Percentiles rank a stretch among this genome's conserved stretches.
phyloP scores from a whole-genome alignment of 257 asterid genomes.

The Lycium barbarum region DNA sequence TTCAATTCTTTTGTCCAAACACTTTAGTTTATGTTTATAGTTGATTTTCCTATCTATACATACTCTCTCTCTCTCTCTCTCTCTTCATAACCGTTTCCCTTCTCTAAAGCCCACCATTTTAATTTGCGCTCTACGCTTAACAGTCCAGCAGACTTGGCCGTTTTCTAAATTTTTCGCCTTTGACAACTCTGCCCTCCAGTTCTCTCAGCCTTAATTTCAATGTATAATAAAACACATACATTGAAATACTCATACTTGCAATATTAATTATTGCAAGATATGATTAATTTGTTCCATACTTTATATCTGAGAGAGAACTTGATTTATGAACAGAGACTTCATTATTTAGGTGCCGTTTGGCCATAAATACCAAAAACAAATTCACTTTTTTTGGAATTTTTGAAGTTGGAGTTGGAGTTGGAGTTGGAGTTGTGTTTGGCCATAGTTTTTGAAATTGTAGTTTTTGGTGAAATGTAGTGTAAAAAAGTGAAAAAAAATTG shows the following conservation, averaged over 20 bases:
- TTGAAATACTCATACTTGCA: background rate
- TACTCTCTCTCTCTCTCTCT: background rate
- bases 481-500: too few relatives aligned
- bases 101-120: background rate
- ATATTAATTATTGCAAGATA: conserved; percentile 13
- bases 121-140: background rate
- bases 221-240: background rate
- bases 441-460: too few relatives aligned
- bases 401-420: too few relatives aligned
- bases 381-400: too few relatives aligned
- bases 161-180: background rate
- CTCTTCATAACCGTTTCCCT: background rate
- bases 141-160: background rate
- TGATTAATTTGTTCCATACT: conserved; percentile 13
- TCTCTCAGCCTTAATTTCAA: background rate
- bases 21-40: background rate
- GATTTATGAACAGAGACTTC: background rate
- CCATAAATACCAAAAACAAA: too few relatives aligned
- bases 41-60: conserved; percentile 1
- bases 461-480: too few relatives aligned
- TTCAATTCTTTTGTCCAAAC: background rate
- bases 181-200: background rate
- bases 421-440: too few relatives aligned
- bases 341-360: too few relatives aligned
- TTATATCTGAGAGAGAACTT: background rate